Percentiles rank a stretch among this genome's conserved stretches.
Conservation (phyloP, 2,329 filamentous ascomycete species). For the Colletotrichum spinosum region DNA sequence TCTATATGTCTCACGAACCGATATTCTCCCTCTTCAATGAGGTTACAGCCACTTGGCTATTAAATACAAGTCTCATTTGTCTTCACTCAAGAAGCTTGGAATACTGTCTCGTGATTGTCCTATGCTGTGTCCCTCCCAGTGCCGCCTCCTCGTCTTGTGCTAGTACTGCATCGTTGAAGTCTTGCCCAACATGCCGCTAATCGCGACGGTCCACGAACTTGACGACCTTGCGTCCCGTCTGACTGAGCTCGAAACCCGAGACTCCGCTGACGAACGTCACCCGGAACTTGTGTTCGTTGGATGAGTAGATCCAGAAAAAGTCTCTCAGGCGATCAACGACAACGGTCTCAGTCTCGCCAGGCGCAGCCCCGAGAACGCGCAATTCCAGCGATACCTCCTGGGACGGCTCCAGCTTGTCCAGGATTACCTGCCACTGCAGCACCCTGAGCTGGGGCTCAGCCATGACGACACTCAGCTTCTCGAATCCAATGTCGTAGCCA, state of each 20-base stretch:
- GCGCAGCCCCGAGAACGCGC: background rate
- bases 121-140: too few relatives aligned
- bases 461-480: conserved; percentile 42
- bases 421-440: conserved; percentile 57
- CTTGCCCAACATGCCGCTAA: background rate
- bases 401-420: conserved; percentile 43
- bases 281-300: background rate
- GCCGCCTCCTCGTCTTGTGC: too few relatives aligned
- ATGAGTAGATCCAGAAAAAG: background rate
- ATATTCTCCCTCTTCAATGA: conserved; percentile 30
- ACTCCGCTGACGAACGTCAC: background rate
- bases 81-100: background rate
- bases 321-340: background rate
- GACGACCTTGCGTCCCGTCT: background rate
- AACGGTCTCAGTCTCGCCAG: background rate
- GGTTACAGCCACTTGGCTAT: conserved; percentile 31
- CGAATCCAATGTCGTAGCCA: conserved; percentile 52
- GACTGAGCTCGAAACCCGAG: background rate
- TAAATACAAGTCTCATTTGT: conserved; percentile 33
- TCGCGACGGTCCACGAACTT: conserved; percentile 4
- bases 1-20: conserved; percentile 27
- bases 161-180: too few relatives aligned
- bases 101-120: too few relatives aligned
- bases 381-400: background rate
- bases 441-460: conserved; percentile 43